Conservation (phyloP, 768 basidiomycete species). For the Rhizopogon vesiculosus region DNA sequence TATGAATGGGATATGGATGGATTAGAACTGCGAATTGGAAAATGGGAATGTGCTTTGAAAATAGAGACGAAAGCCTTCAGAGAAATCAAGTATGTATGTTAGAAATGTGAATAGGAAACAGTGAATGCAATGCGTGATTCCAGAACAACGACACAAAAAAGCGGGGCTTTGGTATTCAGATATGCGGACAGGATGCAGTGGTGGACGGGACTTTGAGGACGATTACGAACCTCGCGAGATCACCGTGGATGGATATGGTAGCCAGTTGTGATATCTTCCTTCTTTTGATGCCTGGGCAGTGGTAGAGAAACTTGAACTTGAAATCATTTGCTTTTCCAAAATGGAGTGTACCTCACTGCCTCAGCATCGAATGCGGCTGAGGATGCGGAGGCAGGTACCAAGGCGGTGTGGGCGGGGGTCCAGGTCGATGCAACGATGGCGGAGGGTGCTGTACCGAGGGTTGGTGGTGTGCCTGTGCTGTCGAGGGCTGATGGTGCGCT, state of each 20-base stretch:
- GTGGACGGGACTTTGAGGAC: not conserved
- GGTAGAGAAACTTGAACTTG: not conserved
- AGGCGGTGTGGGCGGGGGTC: constrained; percentile 15
- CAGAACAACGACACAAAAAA: not conserved
- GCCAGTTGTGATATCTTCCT: not conserved
- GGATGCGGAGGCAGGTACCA: constrained; percentile 6
- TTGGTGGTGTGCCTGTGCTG: constrained; percentile 14
- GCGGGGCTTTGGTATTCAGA: not conserved
- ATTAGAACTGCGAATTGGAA: not conserved
- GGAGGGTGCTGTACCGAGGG: not conserved
- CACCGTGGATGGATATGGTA: not conserved
- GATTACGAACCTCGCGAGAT: not conserved
- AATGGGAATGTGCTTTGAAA: too few species aligned
- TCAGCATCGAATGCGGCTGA: not conserved
- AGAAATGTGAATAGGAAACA: not conserved
- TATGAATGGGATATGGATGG: not conserved
- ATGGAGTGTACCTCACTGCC: not conserved
- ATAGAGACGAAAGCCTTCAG: not conserved
- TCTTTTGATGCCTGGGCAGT: not conserved
- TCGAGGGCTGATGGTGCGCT: not conserved
- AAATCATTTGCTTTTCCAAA: not conserved
- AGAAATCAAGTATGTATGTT: not conserved
- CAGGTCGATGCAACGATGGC: not conserved
- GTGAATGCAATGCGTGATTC: not conserved
- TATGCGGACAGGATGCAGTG: not conserved